Evolutionary conservation across 371 early-diverging fungal genomes (phyloP).

Genomic region (Dichotomocladium elegans): DNA sequence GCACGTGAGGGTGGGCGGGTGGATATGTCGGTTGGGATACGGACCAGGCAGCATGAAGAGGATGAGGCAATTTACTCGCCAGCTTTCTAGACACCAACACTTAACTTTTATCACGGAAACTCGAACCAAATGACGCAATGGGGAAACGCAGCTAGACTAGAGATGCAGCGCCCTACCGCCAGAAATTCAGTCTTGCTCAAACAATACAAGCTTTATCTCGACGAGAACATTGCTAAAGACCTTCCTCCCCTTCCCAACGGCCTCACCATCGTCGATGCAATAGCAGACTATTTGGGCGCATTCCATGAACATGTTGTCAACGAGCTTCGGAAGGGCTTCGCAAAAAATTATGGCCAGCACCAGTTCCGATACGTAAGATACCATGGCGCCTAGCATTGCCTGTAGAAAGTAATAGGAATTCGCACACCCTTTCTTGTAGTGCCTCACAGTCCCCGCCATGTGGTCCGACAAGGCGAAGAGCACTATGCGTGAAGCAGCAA

Average conservation of each 20-base stretch:
- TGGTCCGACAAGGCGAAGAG: conserved; percentile 50
- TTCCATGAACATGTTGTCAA: conserved; percentile 51
- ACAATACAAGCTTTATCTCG: conserved; percentile 53
- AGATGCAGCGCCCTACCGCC: conserved; percentile 46
- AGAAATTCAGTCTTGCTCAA: conserved; percentile 46
- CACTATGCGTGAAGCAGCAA: conserved; percentile 49
- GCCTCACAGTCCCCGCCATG: conserved; percentile 54
- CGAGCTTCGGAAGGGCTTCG: conserved; percentile 47
- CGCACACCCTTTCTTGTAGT: no score
- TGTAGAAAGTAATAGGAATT: neutral
- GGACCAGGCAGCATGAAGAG: neutral
- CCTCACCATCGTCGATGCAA: conserved; percentile 47
- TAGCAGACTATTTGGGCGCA: conserved; percentile 49
- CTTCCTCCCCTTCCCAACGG: conserved; percentile 48
- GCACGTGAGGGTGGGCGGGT: no score
- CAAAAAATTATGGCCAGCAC: conserved; percentile 29
- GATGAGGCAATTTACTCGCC: neutral
- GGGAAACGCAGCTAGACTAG: conserved; percentile 54
- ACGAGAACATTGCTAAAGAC: conserved; percentile 50
- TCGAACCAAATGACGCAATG: conserved; percentile 49
- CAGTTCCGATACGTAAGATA: conserved; percentile 41
- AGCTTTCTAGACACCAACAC: conserved; percentile 46
- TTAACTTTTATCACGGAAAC: conserved; percentile 46
- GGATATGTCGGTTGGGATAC: no score
- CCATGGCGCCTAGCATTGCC: neutral